Conservation (phyloP, 306 rosid genomes). For the Arachis stenosperma region DNA sequence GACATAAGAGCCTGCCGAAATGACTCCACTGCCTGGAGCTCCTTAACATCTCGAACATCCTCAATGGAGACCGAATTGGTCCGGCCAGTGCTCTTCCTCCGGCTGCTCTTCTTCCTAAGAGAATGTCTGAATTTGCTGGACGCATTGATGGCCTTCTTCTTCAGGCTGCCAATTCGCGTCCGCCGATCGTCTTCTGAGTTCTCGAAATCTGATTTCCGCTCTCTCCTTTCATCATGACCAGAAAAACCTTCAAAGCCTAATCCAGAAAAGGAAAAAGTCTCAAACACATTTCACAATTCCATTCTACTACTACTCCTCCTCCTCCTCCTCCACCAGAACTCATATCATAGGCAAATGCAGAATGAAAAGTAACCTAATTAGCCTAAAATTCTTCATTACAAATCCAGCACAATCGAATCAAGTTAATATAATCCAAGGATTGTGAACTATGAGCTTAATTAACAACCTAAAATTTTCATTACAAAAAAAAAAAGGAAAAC, state of each 20-base stretch:
- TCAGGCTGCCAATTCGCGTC: slow-evolving; percentile 70
- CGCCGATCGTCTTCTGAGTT: slow-evolving; percentile 78
- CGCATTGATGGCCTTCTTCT: slow-evolving; percentile 81
- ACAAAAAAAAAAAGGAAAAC: neutral
- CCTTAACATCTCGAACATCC: slow-evolving; percentile 83
- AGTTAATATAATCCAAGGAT: neutral
- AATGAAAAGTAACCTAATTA: neutral
- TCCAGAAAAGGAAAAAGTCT: neutral
- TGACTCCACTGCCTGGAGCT: slow-evolving; percentile 71
- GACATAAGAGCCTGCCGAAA: slow-evolving; percentile 71
- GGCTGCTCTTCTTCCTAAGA: slow-evolving; percentile 64
- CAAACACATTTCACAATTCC: neutral
- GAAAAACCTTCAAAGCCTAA: slow-evolving; percentile 83
- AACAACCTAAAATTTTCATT: neutral
- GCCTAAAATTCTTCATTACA: neutral
- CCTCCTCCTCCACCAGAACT: neutral
- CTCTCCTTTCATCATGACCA: slow-evolving; percentile 70
- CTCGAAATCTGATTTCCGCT: slow-evolving; percentile 76
- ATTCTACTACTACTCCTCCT: neutral
- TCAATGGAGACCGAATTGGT: slow-evolving; percentile 69
- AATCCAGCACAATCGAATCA: neutral
- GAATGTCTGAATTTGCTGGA: slow-evolving; percentile 86
- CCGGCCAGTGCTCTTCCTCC: slow-evolving; percentile 50
- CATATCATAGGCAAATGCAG: slow-evolving; percentile 12
- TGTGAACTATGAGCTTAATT: neutral